Evolutionary conservation across 192 early-diverging fungal species (phyloP).

Genomic region (Chytriomyces confervae): DNA sequence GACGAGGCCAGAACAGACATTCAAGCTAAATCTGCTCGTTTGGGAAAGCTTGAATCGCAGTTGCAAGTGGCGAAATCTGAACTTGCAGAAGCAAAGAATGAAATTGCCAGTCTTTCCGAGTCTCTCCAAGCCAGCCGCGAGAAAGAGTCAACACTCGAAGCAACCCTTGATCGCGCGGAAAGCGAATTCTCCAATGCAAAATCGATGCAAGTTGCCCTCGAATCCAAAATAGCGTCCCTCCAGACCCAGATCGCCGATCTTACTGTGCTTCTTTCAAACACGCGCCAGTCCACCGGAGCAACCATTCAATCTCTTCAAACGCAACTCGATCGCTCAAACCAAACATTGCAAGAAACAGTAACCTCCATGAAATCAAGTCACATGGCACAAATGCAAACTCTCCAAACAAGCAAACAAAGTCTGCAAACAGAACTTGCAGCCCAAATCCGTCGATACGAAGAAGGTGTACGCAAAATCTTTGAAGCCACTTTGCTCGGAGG

Average conservation of each 20-base stretch:
- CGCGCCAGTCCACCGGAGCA: not conserved
- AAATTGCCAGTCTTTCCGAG: not conserved
- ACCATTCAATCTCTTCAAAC: not conserved
- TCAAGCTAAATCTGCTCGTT: not conserved
- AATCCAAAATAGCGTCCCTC: not conserved
- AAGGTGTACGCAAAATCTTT: not conserved
- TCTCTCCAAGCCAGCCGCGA: not conserved
- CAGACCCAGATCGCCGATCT: not conserved
- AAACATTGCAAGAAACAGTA: not conserved
- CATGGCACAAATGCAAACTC: not conserved
- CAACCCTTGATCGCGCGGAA: not conserved
- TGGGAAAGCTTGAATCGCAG: not conserved
- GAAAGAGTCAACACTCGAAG: not conserved
- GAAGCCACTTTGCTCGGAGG: not conserved
- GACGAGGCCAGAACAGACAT: not conserved
- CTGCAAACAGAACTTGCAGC: not conserved
- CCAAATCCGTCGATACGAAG: not conserved
- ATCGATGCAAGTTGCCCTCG: not conserved
- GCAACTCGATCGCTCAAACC: not conserved
- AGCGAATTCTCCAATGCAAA: not conserved
- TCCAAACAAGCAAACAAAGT: not conserved
- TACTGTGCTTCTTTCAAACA: not conserved
- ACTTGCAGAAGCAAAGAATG: not conserved
- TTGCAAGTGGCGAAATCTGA: not conserved
- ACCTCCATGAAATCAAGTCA: not conserved